Evolutionary conservation across 305 asterid species (phyloP).

Genomic region (Ilex paraguariensis): DNA sequence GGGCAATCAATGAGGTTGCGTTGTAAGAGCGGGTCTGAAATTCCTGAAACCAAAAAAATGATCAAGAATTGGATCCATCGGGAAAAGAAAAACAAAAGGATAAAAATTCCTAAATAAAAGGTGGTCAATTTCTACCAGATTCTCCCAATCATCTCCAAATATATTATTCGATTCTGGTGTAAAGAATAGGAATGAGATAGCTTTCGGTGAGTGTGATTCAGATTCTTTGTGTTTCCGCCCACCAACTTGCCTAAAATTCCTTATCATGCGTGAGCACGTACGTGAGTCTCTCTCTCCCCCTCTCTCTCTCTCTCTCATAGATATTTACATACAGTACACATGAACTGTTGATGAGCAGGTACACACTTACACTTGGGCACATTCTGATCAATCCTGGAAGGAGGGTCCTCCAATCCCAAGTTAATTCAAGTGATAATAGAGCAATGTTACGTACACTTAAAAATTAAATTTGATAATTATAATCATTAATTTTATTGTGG

Average conservation of each 20-base stretch:
- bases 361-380: too few relatives aligned
- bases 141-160: conserved; percentile 18
- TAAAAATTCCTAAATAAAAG: conserved; percentile 10
- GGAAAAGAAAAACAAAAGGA: background rate
- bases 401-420: too few relatives aligned
- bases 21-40: too few relatives aligned
- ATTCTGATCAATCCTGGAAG: too few relatives aligned
- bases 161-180: conserved; percentile 16
- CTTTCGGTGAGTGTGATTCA: conserved; percentile 29
- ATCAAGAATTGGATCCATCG: background rate
- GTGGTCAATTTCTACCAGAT: conserved; percentile 20
- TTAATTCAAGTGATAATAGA: too few relatives aligned
- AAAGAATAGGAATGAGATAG: conserved; percentile 14
- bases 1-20: too few relatives aligned
- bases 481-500: too few relatives aligned
- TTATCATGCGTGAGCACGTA: background rate
- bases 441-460: too few relatives aligned
- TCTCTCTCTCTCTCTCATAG: too few relatives aligned
- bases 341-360: too few relatives aligned
- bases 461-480: too few relatives aligned
- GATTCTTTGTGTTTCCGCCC: conserved; percentile 10
- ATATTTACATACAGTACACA: too few relatives aligned
- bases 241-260: conserved; percentile 12
- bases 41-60: background rate
- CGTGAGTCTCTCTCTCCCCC: background rate